phyloP scores from a whole-genome alignment of 441 rosid genomes.

The Eutrema salsugineum region DNA sequence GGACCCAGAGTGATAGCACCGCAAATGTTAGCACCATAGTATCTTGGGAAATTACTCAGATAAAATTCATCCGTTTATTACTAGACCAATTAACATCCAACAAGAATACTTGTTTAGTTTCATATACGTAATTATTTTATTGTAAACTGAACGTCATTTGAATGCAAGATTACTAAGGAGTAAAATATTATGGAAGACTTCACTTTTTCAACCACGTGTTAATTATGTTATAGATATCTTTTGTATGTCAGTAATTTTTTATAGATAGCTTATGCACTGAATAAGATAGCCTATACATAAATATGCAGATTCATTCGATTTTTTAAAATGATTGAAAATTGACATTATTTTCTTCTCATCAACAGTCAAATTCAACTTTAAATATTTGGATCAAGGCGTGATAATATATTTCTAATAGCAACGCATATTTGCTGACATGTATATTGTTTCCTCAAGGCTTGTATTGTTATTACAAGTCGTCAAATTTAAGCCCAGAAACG shows the following conservation, averaged over 20 bases:
- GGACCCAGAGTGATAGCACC: no score
- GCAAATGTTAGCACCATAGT: no score
- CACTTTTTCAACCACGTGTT: background rate
- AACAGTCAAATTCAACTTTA: slow-evolving; percentile 12
- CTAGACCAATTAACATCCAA: no score
- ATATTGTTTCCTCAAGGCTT: background rate
- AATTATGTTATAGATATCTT: background rate
- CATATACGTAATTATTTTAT: no score
- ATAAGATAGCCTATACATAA: background rate
- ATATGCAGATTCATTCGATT: background rate
- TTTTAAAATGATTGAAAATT: background rate
- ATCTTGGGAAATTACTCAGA: no score
- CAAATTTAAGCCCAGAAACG: background rate
- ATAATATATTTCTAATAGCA: background rate
- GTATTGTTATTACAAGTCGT: background rate
- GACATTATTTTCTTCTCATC: background rate
- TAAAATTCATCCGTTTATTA: no score
- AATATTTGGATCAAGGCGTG: background rate
- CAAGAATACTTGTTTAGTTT: no score
- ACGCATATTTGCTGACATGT: background rate
- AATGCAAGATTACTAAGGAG: background rate
- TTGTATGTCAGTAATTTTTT: background rate
- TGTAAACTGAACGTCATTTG: background rate
- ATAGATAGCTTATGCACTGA: background rate
- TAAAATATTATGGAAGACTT: background rate